A percentile compares a stretch with the other conserved stretches of the same genome.
phyloP scores from a whole-genome alignment of 331 rosid genomes.

The Malus hybrid region DNA sequence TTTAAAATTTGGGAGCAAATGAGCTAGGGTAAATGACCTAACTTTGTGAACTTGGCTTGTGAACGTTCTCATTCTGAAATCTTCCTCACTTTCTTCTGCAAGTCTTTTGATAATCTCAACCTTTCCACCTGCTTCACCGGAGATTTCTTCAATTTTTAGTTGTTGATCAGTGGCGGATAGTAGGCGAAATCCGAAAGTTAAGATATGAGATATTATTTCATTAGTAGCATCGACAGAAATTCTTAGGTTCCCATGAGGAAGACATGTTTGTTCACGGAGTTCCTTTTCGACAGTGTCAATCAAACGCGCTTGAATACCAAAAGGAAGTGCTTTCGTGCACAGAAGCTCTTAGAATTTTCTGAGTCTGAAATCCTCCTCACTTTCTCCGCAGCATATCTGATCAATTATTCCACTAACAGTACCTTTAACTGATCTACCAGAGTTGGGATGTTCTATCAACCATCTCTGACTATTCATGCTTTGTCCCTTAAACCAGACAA shows the following conservation, averaged over 20 bases:
- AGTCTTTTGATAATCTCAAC: not conserved
- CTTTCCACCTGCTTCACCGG: not conserved
- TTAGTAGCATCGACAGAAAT: not conserved
- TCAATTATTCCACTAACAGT: too few species aligned
- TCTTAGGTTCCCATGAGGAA: not conserved
- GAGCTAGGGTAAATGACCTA: not conserved
- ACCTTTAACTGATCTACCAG: not conserved
- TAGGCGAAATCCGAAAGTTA: not conserved
- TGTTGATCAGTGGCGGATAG: not conserved
- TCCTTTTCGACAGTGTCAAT: not conserved
- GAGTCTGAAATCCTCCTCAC: not conserved
- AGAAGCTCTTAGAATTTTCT: not conserved
- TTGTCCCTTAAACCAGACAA: conserved; percentile 2
- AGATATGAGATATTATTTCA: not conserved
- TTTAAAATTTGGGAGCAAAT: not conserved
- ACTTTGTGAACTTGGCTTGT: not conserved
- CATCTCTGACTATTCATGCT: not conserved
- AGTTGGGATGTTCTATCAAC: not conserved
- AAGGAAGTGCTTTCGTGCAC: not conserved
- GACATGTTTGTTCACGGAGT: not conserved
- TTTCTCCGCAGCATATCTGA: not conserved
- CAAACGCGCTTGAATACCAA: not conserved
- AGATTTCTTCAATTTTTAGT: not conserved
- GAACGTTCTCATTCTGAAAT: not conserved
- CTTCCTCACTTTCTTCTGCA: not conserved